Evolutionary conservation across 495 filamentous ascomycete species (phyloP), one percentile per base, ranked within the genome.

Genomic region (Amniculicola lignicola): DNA sequence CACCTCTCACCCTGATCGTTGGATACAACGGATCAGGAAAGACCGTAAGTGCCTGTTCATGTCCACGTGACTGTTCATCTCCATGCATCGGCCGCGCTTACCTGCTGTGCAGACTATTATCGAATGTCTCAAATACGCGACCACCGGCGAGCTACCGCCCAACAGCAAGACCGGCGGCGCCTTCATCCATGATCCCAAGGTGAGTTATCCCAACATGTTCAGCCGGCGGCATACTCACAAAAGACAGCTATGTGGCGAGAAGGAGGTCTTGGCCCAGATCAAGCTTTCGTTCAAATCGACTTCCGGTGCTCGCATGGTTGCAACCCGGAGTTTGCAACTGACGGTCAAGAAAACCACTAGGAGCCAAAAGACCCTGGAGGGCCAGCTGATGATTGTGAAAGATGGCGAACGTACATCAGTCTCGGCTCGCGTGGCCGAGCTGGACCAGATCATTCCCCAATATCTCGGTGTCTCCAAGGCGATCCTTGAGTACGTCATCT

Each of bases 41-140:
- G 74, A 98, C 93, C 39, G 80, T 82, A 71, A 18, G 74, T 63
- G 9, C 7, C 18, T 10, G 7, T n/a, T n/a, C 7, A 7, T 33
- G 7, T 12, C 9, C 11, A 9, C 37, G 19, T 6, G 10, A 40
- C 6, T 6, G 7, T 40, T 12, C 7, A 18, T 9, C 11, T 40
- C 9, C 6, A 40, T 12, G 6, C 37, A 27, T 16, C 38, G 18
- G 41, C 50, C 31, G 49, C 21, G 51, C 43, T 38, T 25, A 10
- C 28, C 33, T 35, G 10, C 12, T 15, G n/a, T 43, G 9, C 59
- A 85, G 81, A 97, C 94, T 39, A 95, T 98, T 69, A 97, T 98
- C 72, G 93, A 98, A 70, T 96, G 93, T 67, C 89, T 98, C 62
- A 96, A 96, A 68, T 98, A 95, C 85, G 91, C 87, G 38, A 96